Percentiles rank a stretch among this genome's conserved stretches.
phyloP scores from a whole-genome alignment of 169 alveolate species.

The Eimeria praecox region DNA sequence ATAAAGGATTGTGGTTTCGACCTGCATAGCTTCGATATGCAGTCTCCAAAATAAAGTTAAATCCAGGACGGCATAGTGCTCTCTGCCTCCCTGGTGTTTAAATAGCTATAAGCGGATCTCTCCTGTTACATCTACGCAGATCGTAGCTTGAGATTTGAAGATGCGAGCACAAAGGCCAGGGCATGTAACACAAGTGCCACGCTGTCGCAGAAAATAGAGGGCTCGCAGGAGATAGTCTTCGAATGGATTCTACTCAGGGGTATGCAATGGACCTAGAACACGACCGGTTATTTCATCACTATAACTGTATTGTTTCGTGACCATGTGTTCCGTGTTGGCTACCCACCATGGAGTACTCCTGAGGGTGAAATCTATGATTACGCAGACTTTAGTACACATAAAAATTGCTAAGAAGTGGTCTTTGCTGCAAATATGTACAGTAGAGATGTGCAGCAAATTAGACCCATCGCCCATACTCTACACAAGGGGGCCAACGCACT shows the following conservation, averaged over 20 bases:
- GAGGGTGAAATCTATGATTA: neutral
- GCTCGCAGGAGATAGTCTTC: neutral
- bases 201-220: neutral
- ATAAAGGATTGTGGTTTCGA: neutral
- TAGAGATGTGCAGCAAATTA: neutral
- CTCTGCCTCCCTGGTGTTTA: neutral
- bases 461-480: constrained; percentile 1
- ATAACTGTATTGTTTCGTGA: neutral
- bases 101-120: neutral
- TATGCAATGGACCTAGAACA: neutral
- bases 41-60: neutral
- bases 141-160: neutral
- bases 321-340: neutral
- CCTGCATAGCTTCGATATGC: neutral
- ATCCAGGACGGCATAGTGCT: neutral
- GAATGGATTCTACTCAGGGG: neutral
- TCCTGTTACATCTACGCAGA: neutral
- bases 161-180: neutral
- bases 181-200: neutral
- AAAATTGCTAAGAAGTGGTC: neutral
- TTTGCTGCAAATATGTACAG: neutral
- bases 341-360: neutral
- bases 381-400: neutral
- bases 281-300: neutral
- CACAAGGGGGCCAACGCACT: neutral